Conservation (phyloP, 495 filamentous ascomycete genomes). For the Neurospora sp. region DNA sequence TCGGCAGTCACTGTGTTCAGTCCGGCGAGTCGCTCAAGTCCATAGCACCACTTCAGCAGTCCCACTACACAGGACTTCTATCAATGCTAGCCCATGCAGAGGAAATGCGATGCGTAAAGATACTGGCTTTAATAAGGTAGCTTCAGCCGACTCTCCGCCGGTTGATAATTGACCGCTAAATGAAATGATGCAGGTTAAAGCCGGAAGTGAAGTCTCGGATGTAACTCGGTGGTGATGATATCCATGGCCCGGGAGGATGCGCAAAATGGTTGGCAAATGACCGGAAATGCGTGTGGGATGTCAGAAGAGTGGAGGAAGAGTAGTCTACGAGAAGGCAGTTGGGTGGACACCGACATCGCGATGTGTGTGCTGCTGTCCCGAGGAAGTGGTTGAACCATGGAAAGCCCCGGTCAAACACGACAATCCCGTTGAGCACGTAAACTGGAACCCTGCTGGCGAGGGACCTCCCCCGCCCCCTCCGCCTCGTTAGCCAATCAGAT, state of each 20-base stretch:
- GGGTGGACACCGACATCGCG: not conserved
- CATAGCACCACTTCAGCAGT: not conserved
- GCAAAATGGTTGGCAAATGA: not conserved
- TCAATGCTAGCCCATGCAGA: not conserved
- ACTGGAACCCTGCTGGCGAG: constrained; percentile 12
- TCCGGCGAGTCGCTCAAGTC: not conserved
- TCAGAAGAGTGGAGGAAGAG: not conserved
- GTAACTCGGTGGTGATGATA: not conserved
- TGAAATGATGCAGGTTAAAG: not conserved
- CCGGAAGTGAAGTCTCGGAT: not conserved
- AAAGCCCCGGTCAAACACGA: constrained; percentile 19
- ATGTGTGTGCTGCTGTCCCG: constrained; percentile 14
- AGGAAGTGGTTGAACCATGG: constrained; percentile 20
- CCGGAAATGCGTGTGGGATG: not conserved
- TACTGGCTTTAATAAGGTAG: not conserved
- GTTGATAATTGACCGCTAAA: not conserved
- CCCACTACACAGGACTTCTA: not conserved
- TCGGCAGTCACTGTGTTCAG: not conserved
- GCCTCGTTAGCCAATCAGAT: constrained; percentile 1
- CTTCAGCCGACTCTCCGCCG: not conserved
- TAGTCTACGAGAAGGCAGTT: not conserved
- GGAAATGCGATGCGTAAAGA: not conserved
- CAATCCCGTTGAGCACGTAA: constrained; percentile 18
- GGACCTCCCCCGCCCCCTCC: constrained; percentile 7
- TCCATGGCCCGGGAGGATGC: not conserved